Conservation (phyloP, 1,139 yeast species). For the Debaryomyces coudertii region DNA sequence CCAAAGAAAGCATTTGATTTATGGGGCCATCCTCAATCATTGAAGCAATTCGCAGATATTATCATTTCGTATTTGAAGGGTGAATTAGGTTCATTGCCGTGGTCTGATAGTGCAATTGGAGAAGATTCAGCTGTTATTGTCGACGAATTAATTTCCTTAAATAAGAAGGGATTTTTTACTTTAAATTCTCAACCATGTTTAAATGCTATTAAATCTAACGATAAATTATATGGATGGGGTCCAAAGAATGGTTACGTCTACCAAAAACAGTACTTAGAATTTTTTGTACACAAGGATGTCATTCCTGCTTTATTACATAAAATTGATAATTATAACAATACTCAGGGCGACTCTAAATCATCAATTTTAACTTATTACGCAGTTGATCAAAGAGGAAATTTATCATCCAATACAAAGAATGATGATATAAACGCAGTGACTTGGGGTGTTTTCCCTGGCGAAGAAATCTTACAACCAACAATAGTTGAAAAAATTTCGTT, state of each 20-base stretch:
- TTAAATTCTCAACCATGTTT: constrained; percentile 95
- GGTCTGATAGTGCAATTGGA: constrained; percentile 92
- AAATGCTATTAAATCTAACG: constrained; percentile 74
- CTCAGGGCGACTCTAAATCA: constrained; percentile 43
- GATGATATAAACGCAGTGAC: constrained; percentile 93
- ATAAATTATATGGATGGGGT: constrained; percentile 90
- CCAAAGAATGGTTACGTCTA: constrained; percentile 90
- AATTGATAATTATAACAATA: constrained; percentile 40
- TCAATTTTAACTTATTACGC: constrained; percentile 74
- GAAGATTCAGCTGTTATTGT: constrained; percentile 72
- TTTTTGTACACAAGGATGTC: constrained; percentile 66
- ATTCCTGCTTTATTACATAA: constrained; percentile 41
- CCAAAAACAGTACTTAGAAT: constrained; percentile 90
- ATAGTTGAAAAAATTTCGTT: constrained; percentile 89
- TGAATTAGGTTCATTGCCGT: constrained; percentile 76
- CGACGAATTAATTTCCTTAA: constrained; percentile 60
- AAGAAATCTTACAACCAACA: constrained; percentile 88
- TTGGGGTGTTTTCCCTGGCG: constrained; percentile 96
- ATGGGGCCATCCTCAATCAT: constrained; percentile 79
- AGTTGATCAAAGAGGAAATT: constrained; percentile 63
- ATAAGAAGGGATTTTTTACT: constrained; percentile 70
- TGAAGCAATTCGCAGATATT: constrained; percentile 62
- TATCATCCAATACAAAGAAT: constrained; percentile 66
- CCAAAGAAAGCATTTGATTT: constrained; percentile 76
- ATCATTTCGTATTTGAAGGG: constrained; percentile 71